A percentile compares a stretch with the other conserved stretches of the same genome.
Evolutionary conservation across 306 rosid species (phyloP).

Genomic region (Oemleria cerasiformis): DNA sequence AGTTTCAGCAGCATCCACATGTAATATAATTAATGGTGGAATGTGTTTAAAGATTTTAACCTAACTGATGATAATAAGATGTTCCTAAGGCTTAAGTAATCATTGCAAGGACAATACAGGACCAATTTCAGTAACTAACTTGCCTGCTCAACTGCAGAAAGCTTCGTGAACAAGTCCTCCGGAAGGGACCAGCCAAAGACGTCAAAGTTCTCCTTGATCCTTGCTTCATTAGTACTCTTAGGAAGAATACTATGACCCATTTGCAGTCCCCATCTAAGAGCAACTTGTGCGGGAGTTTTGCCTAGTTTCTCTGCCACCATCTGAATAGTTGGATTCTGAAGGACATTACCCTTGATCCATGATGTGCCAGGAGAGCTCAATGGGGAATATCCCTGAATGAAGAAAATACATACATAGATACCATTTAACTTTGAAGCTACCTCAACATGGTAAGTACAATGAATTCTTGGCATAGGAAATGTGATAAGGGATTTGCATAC

Average conservation of each 20-base stretch:
- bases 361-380: conserved; percentile 70
- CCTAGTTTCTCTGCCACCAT: conserved; percentile 42
- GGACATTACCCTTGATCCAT: conserved; percentile 51
- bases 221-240: conserved; percentile 59
- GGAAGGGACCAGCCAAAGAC: conserved; percentile 67
- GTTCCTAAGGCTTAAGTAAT: neutral
- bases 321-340: conserved; percentile 43
- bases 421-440: neutral
- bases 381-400: conserved; percentile 58
- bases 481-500: conserved; percentile 15
- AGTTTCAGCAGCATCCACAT: neutral
- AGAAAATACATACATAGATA: neutral
- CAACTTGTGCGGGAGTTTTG: conserved; percentile 65
- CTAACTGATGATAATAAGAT: neutral
- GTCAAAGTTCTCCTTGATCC: conserved; percentile 63
- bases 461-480: neutral
- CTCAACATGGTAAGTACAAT: neutral
- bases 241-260: conserved; percentile 70
- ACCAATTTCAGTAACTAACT: neutral
- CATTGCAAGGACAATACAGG: neutral
- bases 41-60: neutral
- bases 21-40: neutral
- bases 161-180: conserved; percentile 41
- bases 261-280: conserved; percentile 79
- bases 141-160: conserved; percentile 51